Evolutionary conservation across 2,329 filamentous ascomycete genomes (phyloP).

Genomic region (Neospermospora avenae): DNA sequence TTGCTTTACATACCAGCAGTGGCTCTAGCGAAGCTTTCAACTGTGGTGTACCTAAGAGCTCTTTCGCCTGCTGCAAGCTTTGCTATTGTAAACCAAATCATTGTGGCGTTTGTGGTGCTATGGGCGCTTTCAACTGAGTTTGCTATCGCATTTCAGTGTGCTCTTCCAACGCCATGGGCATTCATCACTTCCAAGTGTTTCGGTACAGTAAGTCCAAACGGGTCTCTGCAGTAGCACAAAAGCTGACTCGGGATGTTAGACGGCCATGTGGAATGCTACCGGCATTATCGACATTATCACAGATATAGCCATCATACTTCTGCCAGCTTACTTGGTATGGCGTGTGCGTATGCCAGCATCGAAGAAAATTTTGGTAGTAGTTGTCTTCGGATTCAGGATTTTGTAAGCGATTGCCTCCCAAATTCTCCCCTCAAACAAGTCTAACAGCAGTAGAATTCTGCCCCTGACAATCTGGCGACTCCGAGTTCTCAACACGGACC

Average conservation of each 20-base stretch:
- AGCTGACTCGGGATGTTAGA: background rate
- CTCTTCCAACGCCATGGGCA: slow-evolving; percentile 29
- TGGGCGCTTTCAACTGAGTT: slow-evolving; percentile 28
- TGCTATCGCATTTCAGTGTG: slow-evolving; percentile 30
- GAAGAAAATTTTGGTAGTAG: slow-evolving; percentile 30
- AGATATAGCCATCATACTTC: slow-evolving; percentile 43
- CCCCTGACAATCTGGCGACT: slow-evolving; percentile 29
- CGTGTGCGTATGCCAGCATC: slow-evolving; percentile 41
- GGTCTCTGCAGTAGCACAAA: background rate
- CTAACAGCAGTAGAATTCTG: slow-evolving; percentile 35
- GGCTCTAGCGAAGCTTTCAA: slow-evolving; percentile 30
- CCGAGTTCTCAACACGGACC: slow-evolving; percentile 13
- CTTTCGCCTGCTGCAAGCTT: slow-evolving; percentile 19
- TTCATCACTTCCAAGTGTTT: slow-evolving; percentile 25
- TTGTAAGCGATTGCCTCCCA: slow-evolving; percentile 32
- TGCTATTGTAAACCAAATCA: slow-evolving; percentile 16
- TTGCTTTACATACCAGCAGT: slow-evolving; percentile 31
- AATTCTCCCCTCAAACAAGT: background rate
- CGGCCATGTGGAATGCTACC: slow-evolving; percentile 46
- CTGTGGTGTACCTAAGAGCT: slow-evolving; percentile 26
- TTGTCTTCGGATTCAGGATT: slow-evolving; percentile 27
- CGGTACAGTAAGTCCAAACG: slow-evolving; percentile 4
- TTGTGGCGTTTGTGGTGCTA: slow-evolving; percentile 17
- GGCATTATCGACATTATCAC: slow-evolving; percentile 46
- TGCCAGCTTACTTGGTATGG: slow-evolving; percentile 47